Percentiles rank a stretch among this genome's conserved stretches.
These are phyloP conservation scores for Bertia moriformis DNA, from an alignment of 2,329 filamentous ascomycete genomes.

Conservation along the genomic window DNA sequence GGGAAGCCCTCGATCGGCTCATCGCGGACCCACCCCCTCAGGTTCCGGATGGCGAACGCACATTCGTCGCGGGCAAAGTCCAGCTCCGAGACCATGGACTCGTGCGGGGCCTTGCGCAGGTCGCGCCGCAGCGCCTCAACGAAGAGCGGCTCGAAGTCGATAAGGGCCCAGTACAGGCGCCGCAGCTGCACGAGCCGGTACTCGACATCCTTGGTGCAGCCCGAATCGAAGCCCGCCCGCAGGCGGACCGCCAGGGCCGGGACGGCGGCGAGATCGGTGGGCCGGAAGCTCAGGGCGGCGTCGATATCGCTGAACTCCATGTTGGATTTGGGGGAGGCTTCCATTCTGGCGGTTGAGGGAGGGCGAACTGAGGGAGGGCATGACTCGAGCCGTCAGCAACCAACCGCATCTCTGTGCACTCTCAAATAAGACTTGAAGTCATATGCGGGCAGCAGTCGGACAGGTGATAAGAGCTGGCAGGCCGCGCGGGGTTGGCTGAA, in stretches of 20 bases:
- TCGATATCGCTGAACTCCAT: too few relatives aligned
- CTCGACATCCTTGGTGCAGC: conserved; percentile 69
- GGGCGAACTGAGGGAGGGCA: too few relatives aligned
- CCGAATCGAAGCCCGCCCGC: conserved; percentile 57
- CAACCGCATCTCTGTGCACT: too few relatives aligned
- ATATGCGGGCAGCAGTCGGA: too few relatives aligned
- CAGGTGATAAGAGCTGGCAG: too few relatives aligned
- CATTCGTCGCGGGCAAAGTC: conserved; percentile 71
- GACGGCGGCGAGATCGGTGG: conserved; percentile 55
- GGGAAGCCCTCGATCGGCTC: conserved; percentile 60
- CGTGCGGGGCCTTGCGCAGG: conserved; percentile 63
- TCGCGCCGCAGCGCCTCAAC: conserved; percentile 64
- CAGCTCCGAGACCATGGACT: conserved; percentile 62
- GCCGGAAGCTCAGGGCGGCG: too few relatives aligned
- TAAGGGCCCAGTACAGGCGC: conserved; percentile 85
- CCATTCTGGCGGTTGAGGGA: too few relatives aligned
- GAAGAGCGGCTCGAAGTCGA: conserved; percentile 62
- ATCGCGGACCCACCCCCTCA: conserved; percentile 72
- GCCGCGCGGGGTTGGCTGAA: too few relatives aligned
- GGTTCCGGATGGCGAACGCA: conserved; percentile 60
- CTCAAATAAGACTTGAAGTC: too few relatives aligned
- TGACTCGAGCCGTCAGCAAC: too few relatives aligned
- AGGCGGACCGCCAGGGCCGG: conserved; percentile 40
- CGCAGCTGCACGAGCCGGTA: conserved; percentile 77
- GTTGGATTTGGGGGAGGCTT: too few relatives aligned